Evolutionary conservation across 768 basidiomycete genomes (phyloP), one percentile per base, ranked within the genome.

Genomic region (Hysterangium stoloniferum): DNA sequence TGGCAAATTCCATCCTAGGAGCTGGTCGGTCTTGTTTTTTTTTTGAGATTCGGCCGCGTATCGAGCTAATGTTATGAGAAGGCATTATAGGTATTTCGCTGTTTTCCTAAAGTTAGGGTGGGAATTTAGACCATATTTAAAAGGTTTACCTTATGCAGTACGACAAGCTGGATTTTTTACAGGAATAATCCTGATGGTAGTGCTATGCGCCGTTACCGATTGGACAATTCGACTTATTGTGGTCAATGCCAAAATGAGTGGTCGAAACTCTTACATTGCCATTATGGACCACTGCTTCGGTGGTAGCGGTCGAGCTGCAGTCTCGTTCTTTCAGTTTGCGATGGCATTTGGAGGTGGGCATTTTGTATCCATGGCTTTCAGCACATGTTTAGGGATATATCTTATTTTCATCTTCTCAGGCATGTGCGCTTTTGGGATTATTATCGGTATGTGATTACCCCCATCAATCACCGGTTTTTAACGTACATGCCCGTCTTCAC

Each of bases 151-250:
- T 1, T 98, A 97, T 62, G 94, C 96, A 32, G 68, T 98, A 45
- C 80, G 84, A 56, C 90, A 95, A 72, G 94, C 96, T 28, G 96
- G 96, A 1, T 93, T 99, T 68, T 75, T 96, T 58, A 79, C 79
- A 1, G 96, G 96, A 11, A 67, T 96, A 19, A 24, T 86, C n/a
- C 76, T 99, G 1, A 75, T 99, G 22, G 70, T 93, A 25, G 64
- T 82, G 0, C 71, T 99, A 8, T 94, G 87, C 45, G 74, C 66
- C 17, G 77, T 96, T 34, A 97, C 96, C n/a, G 88, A 90, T 66
- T 96, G 94, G 94, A 99, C 96, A 3, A 96, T 99, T 49, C 83
- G 93, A 15, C 79, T 99, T 27, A 95, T 99, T 48, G 89, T 98
- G 35, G 64, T 91, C 59, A 97, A 97, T 62, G 95, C 93, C 28